Evolutionary conservation across 177 flowering plant genomes (phyloP).

Genomic region (Vitis hybrid): DNA sequence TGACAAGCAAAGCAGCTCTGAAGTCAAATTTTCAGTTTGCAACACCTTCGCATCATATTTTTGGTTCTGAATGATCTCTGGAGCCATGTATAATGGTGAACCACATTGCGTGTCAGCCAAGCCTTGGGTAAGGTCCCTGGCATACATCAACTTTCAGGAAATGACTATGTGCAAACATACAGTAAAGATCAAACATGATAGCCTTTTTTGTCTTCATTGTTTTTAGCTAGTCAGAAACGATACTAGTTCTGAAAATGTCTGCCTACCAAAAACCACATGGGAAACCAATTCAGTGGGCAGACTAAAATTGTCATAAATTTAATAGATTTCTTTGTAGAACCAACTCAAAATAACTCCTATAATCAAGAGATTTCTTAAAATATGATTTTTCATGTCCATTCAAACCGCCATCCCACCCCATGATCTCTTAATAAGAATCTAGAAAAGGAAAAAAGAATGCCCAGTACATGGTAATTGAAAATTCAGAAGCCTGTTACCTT

Average conservation of each 20-base stretch:
- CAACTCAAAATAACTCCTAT: no score
- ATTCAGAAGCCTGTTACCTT: no score
- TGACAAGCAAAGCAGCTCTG: background rate
- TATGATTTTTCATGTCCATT: no score
- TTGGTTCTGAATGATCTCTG: conserved; percentile 54
- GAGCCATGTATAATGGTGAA: conserved; percentile 74
- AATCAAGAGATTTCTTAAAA: no score
- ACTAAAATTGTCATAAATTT: no score
- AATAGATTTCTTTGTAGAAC: no score
- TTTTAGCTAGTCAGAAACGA: background rate
- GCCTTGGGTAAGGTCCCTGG: conserved; percentile 49
- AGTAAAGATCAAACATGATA: background rate
- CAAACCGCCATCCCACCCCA: no score
- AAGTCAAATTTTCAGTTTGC: background rate
- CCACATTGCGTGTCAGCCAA: conserved; percentile 69
- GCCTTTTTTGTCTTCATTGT: background rate
- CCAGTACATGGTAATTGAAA: no score
- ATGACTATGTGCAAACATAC: background rate
- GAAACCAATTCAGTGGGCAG: no score
- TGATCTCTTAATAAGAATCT: no score
- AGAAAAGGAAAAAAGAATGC: no score
- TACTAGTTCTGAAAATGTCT: background rate
- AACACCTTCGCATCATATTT: conserved; percentile 63
- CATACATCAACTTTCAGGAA: background rate
- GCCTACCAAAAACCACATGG: background rate